Evolutionary conservation across 495 filamentous ascomycete genomes (phyloP), one percentile per base, ranked within the genome.

Genomic region (Stereocaulon alpinum): DNA sequence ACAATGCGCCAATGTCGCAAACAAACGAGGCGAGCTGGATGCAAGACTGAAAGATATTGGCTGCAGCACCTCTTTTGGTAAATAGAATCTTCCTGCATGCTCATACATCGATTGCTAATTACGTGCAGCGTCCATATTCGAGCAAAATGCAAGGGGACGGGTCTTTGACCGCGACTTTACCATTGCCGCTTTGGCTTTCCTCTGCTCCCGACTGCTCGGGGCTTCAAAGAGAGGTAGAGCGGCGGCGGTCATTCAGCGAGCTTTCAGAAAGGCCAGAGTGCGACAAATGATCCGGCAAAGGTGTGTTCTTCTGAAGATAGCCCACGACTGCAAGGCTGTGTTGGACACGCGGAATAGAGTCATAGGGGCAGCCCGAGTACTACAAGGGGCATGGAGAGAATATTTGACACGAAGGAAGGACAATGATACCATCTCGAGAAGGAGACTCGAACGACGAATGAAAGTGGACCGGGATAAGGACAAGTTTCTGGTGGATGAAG

Each of bases 121-220:
- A 51, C 53, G 32, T 63, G 66, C 67, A 62, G 71, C 74, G 17
- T 61, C 64, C 6, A 66, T 66, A 44, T 69, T 72, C 44, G 67
- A 64, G 10, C 61, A 65, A 29, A 55, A 67, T 0, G 67, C 68
- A 37, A 64, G 42, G 17, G 68, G 68, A 41, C 58, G 62, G 24
- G 56, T 79, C 42, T 79, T 78, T 48, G 72, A 77, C 56, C 63
- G 63, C 18, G 73, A 79, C 59, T 81, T 80, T 62, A 81, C 78
- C 0, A 66, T 84, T 44, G 75, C 77, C 14, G 73, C 73, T 14
- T 74, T 86, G 41, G 74, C 81, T 11, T 85, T 85, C 68, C 77
- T 87, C 9, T 83, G 80, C 47, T 85, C 82, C 5, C 76, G 84
- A 40, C 67, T 87, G 4, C 75, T 86, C 15, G 73, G 76, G 1